A percentile compares a stretch with the other conserved stretches of the same genome.
phyloP scores from a whole-genome alignment of 2,329 filamentous ascomycete genomes.

The Ceratocystis cubensis region DNA sequence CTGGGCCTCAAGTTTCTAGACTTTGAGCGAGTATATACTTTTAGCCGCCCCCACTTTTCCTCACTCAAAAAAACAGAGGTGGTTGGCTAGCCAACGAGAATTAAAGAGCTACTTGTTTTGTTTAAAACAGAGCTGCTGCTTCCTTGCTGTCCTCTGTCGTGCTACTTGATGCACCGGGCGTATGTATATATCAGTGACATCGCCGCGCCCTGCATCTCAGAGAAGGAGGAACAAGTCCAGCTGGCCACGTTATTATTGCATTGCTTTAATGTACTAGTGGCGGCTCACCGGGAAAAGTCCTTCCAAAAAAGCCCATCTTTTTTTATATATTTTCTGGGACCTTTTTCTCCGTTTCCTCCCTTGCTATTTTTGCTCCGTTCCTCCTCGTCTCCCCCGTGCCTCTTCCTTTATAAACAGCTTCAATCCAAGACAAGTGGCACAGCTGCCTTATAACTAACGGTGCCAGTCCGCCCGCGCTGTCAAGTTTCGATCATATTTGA shows the following conservation, averaged over 20 bases:
- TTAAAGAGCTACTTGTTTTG: background rate
- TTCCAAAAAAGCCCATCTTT: background rate
- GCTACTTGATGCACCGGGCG: too few relatives aligned
- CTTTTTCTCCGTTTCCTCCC: background rate
- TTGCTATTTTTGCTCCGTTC: background rate
- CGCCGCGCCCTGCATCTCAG: too few relatives aligned
- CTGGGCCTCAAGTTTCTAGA: background rate
- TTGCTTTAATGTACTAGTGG: too few relatives aligned
- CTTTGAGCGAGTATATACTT: background rate
- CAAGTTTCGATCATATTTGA: background rate
- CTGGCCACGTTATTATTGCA: too few relatives aligned
- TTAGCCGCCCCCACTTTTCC: constrained; percentile 1
- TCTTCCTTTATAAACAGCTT: background rate
- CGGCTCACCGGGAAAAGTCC: too few relatives aligned
- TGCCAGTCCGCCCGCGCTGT: background rate
- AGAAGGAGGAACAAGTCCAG: too few relatives aligned
- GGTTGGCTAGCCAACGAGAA: constrained; percentile 12
- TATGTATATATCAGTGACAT: too few relatives aligned
- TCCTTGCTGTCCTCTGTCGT: too few relatives aligned
- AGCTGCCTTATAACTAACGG: background rate
- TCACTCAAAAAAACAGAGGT: background rate
- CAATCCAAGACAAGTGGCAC: background rate
- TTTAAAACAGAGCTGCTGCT: background rate
- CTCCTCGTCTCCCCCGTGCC: background rate
- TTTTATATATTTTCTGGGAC: background rate